A percentile compares a stretch with the other conserved stretches of the same genome.
phyloP scores from a whole-genome alignment of 208 protist genomes.

The Acanthamoeba castellanii region DNA sequence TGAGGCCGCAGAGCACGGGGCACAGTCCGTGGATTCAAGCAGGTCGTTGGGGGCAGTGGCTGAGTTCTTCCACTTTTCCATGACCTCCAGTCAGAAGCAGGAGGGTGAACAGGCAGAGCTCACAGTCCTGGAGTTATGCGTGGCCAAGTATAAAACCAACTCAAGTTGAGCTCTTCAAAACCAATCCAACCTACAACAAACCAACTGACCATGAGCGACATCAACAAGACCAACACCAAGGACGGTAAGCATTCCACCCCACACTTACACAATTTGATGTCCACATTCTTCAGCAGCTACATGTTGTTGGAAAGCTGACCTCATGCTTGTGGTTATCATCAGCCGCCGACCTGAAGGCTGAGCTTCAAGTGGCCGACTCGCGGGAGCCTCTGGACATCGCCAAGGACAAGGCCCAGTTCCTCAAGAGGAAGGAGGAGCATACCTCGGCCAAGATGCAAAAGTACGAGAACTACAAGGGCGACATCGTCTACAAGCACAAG shows the following conservation, averaged over 20 bases:
- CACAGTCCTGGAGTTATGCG: too few relatives aligned
- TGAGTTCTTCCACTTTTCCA: too few relatives aligned
- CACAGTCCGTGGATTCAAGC: too few relatives aligned
- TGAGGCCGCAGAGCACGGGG: too few relatives aligned
- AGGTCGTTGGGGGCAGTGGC: too few relatives aligned
- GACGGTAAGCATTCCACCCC: neutral
- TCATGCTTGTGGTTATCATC: neutral
- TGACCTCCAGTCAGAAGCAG: too few relatives aligned
- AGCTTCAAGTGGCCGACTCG: neutral
- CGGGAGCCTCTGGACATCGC: neutral
- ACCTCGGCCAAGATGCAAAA: neutral
- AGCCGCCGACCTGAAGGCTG: neutral
- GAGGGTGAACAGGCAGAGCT: too few relatives aligned
- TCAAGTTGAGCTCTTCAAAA: too few relatives aligned
- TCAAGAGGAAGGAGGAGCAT: neutral
- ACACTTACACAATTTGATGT: neutral
- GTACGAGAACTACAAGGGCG: constrained; percentile 32
- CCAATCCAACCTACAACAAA: neutral
- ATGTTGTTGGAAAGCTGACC: too few relatives aligned
- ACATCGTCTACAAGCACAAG: neutral
- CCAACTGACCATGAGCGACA: neutral
- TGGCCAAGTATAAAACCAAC: too few relatives aligned
- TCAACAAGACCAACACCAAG: neutral
- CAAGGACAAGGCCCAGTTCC: neutral
- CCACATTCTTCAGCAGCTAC: too few relatives aligned